Base-by-base conservation (phyloP, 140 eudicot genomes). In the Stevia rebaudiana region DNA sequence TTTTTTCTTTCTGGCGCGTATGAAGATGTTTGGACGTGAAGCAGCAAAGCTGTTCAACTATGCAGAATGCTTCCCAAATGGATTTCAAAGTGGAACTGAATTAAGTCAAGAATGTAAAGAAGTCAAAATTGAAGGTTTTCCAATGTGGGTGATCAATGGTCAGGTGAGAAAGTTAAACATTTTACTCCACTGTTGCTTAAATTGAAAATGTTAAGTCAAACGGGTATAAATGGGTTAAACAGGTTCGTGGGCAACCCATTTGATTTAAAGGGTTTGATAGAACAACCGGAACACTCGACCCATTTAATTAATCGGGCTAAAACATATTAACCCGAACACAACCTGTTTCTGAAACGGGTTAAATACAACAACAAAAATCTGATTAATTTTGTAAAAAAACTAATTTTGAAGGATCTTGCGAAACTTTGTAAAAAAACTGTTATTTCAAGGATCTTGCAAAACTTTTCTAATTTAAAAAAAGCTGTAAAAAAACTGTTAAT, bases 31-130 rank as follows among this genome's bases (percentile, higher is more conserved):
- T 80, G 99, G 99, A 69, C 82, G 79, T 70, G 99, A 88, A 79
- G 99, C 99, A 50, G 87, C 96, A 70, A 76, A 85, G 81, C 47
- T 79, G 68, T 50, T 94, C 71, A 86, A 94, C 61, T 94, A 94
- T 73, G 92, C 77, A 5, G 97, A 94, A 75, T 94, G 99, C 87
- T 94, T 72, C 66, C 97, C 99, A 21, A 83, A 81, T 79, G 99
- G 99, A 25, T 83, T 74, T 35, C 71, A 49, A 60, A 74, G 64
- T 39, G 97, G 95, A 65, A 74, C 71, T 59, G 71, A 69, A 30
- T 70, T 94, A 46, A 80, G 70, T 43, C 63, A 78, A 46, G 95
- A 81, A 61, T 94, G 99, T 80, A 30, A 57, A 71, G 76, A 74
- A 37, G 69, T 63, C 48, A 78, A 82, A 57, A 74, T 88, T 60